A percentile compares a stretch with the other conserved stretches of the same genome.
Conservation (phyloP, 306 rosid genomes). For the Cucumis sativus region DNA sequence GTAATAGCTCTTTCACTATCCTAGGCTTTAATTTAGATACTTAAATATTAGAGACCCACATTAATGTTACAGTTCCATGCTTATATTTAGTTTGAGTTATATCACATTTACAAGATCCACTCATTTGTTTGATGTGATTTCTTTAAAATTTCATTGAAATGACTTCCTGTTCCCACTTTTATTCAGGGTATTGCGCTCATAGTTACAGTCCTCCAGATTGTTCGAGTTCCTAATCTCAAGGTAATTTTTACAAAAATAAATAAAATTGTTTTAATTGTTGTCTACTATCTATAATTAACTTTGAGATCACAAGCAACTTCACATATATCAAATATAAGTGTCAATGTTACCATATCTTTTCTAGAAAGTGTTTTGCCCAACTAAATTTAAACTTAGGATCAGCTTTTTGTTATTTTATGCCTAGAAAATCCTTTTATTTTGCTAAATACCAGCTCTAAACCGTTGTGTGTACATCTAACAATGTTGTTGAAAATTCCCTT, state of each 20-base stretch:
- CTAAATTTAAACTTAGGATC: background rate
- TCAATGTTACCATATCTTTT: background rate
- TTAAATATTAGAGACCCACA: background rate
- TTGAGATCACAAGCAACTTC: background rate
- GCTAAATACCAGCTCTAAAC: background rate
- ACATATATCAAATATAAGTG: background rate
- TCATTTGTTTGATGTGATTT: constrained; percentile 1
- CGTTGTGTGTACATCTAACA: background rate
- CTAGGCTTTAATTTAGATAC: background rate
- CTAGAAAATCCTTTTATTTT: background rate
- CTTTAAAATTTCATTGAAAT: background rate
- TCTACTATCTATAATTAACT: background rate
- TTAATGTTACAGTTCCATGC: background rate
- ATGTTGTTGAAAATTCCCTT: background rate
- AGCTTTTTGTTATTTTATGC: background rate
- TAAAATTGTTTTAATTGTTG: background rate
- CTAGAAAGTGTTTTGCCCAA: background rate
- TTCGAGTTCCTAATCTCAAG: constrained; percentile 96
- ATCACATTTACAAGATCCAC: background rate
- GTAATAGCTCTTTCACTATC: background rate
- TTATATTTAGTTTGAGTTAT: background rate
- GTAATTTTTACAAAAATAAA: constrained; percentile 21
- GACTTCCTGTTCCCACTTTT: constrained; percentile 3
- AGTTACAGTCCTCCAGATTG: constrained; percentile 96
- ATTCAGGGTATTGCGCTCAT: constrained; percentile 83